Percentiles rank a stretch among this genome's conserved stretches.
phyloP scores from a whole-genome alignment of 371 early-diverging fungal species.

The Capillidium heterosporum region DNA sequence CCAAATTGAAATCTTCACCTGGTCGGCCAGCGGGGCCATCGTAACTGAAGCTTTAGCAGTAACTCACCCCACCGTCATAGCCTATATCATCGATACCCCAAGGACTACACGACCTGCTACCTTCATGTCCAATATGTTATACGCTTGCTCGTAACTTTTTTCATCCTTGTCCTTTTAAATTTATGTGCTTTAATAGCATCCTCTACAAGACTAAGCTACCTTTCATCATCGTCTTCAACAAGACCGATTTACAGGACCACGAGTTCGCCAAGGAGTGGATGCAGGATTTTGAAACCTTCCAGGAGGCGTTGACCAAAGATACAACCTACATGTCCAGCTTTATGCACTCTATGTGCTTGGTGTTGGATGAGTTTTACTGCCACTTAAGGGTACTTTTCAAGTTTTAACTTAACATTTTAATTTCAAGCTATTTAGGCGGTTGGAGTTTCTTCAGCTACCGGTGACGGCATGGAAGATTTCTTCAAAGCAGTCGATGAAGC shows the following conservation, averaged over 20 bases:
- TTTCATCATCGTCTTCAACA: conserved; percentile 93
- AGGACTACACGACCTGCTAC: conserved; percentile 85
- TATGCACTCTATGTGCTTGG: conserved; percentile 87
- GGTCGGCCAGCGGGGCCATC: conserved; percentile 97
- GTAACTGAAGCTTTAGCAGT: conserved; percentile 91
- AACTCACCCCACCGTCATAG: conserved; percentile 79
- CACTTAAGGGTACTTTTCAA: conserved; percentile 34
- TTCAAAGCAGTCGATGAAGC: conserved; percentile 73
- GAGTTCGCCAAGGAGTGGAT: conserved; percentile 92
- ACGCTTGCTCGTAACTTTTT: conserved; percentile 57
- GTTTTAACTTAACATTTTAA: not conserved
- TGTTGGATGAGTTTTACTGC: conserved; percentile 97
- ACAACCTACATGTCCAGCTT: conserved; percentile 78
- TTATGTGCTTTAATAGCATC: conserved; percentile 23
- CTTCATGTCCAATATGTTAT: conserved; percentile 99
- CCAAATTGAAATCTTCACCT: conserved; percentile 99
- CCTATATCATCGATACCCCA: conserved; percentile 95
- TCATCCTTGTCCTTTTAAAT: not conserved
- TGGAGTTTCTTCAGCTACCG: conserved; percentile 87
- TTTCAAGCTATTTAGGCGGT: conserved; percentile 26
- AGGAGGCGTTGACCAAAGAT: conserved; percentile 56
- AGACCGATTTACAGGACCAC: conserved; percentile 82
- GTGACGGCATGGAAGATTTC: conserved; percentile 85
- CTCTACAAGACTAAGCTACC: conserved; percentile 93
- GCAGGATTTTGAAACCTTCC: conserved; percentile 90